These are phyloP conservation scores for Passalora sequoiae DNA, from an alignment of 2,329 filamentous ascomycete species.

Conservation along the genomic window DNA sequence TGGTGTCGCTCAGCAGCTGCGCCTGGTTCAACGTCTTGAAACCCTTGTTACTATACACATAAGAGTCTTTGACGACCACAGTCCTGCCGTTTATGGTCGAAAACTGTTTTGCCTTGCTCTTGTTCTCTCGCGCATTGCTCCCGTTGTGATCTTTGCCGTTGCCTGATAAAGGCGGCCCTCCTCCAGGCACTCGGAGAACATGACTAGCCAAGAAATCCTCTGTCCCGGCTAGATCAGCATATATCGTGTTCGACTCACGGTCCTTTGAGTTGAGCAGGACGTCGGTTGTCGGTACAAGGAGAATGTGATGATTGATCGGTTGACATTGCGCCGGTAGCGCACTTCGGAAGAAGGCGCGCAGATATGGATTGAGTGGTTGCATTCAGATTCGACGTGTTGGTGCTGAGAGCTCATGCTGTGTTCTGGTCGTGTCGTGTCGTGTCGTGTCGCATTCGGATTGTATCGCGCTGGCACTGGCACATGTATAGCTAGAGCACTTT, in stretches of 20 bases:
- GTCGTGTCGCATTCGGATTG: no score
- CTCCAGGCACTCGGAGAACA: slow-evolving; percentile 75
- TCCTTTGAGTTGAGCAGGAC: slow-evolving; percentile 83
- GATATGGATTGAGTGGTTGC: slow-evolving; percentile 87
- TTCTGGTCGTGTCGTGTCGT: no score
- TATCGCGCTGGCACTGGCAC: no score
- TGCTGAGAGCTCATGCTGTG: slow-evolving; percentile 6
- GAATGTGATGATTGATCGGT: slow-evolving; percentile 83
- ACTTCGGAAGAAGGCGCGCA: slow-evolving; percentile 98
- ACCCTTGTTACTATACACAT: slow-evolving; percentile 96
- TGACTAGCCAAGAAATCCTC: slow-evolving; percentile 97
- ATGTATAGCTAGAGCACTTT: no score
- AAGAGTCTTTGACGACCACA: slow-evolving; percentile 88
- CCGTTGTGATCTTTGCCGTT: slow-evolving; percentile 50
- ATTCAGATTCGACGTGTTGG: slow-evolving; percentile 20
- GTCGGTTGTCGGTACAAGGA: slow-evolving; percentile 91
- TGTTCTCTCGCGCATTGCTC: slow-evolving; percentile 63
- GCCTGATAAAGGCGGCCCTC: slow-evolving; percentile 43
- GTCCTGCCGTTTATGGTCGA: slow-evolving; percentile 88
- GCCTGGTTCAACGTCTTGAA: slow-evolving; percentile 91
- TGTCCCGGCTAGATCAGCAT: slow-evolving; percentile 75
- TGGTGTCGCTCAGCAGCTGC: slow-evolving; percentile 72
- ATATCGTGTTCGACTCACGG: slow-evolving; percentile 70
- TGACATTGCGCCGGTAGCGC: slow-evolving; percentile 85
- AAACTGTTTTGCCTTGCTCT: slow-evolving; percentile 91